Evolutionary conservation across 1,284 basidiomycete species (phyloP), one percentile per base, ranked within the genome.

Genomic region (Puccinia triticina): DNA sequence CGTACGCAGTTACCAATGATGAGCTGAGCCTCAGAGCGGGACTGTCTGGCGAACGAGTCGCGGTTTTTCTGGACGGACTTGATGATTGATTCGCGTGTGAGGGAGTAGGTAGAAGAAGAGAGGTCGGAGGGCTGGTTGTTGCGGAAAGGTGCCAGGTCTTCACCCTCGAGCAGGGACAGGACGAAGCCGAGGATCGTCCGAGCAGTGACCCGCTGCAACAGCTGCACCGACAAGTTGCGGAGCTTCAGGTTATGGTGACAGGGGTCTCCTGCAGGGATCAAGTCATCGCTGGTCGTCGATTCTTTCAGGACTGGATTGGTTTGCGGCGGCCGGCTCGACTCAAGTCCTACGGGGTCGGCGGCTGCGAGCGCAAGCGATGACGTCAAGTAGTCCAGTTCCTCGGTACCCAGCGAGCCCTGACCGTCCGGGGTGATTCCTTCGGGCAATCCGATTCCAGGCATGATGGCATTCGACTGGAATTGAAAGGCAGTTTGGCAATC

Each of bases 181-280:
- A 74, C 32, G 50, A 74, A 74, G 8, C 23, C 8, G 26, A 74
- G 34, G 34, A 74, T n/a, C 26, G 72, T 57, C 0, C 72, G 72
- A 32, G 76, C 76, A 23, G 76, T 78, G 26, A 78, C 18, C 26
- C 46, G 66, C 37, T 53, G 40, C 21, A 78, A 21, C 12, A 78
- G 23, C 11, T 67, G 29, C 8, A 78, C 76, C 0, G 76, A 67
- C 8, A 46, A 10, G 64, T 78, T 69, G 5, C 76, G 43, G 26
- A 78, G 64, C n/a, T 69, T 53, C 29, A 69, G 32, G 40, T 78
- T 78, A 26, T 67, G 26, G 29, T 78, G 64, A 50, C 59, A 67
- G 14, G 76, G 76, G 64, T 78, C 76, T 18, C 34, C 43, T 1
- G 59, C 34, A 3, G 76, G 76, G 16, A 78, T 78, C 21, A 78